These are phyloP conservation scores for Ganoderma lingzhi DNA, from an alignment of 1,284 basidiomycete genomes.

Conservation along the genomic window DNA sequence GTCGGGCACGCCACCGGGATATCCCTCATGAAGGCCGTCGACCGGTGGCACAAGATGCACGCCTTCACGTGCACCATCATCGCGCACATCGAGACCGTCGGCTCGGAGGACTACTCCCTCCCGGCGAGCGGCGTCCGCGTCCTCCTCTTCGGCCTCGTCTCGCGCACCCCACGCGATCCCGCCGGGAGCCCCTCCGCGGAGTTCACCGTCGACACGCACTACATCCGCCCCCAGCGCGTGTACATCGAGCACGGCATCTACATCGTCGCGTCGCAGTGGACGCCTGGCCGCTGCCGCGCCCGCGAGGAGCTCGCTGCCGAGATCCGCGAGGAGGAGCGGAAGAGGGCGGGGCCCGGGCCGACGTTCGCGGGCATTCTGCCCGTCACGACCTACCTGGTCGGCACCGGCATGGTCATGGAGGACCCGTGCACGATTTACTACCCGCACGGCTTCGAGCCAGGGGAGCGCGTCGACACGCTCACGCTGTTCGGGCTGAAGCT, in stretches of 20 bases:
- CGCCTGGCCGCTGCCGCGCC: neutral
- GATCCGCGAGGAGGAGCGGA: neutral
- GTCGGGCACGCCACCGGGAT: neutral
- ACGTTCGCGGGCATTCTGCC: neutral
- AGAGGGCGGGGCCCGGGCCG: neutral
- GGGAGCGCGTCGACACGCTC: neutral
- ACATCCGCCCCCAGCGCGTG: neutral
- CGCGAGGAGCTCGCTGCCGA: neutral
- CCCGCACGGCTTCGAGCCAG: neutral
- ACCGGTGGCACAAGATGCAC: conserved; percentile 2
- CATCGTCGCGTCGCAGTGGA: conserved; percentile 8
- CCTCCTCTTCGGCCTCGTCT: conserved; percentile 8
- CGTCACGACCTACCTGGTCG: conserved; percentile 1
- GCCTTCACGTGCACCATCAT: neutral
- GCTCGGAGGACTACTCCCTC: neutral
- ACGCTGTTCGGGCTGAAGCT: neutral
- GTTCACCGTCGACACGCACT: conserved; percentile 2
- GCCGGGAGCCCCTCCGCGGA: neutral
- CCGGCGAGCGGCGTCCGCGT: neutral
- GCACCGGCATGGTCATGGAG: conserved; percentile 3
- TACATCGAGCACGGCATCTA: conserved; percentile 7
- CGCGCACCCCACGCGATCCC: neutral
- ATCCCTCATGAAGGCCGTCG: neutral
- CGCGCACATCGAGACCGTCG: neutral
- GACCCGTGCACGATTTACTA: neutral